Conservation (phyloP, 306 rosid genomes). For the Corylus americana region DNA sequence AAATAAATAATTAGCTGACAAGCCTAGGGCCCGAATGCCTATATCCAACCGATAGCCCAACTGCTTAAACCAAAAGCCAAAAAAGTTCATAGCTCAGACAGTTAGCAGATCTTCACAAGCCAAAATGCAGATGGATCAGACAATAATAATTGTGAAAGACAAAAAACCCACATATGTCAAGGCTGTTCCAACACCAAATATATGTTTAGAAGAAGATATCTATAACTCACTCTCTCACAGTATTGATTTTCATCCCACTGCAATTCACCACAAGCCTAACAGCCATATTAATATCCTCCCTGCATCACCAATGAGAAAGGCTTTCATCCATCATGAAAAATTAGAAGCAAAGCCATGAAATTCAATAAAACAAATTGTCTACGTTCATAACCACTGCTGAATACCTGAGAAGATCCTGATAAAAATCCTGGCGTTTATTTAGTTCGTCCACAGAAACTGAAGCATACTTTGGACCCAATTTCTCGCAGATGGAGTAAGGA, state of each 20-base stretch:
- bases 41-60: neutral
- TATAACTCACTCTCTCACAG: conserved; percentile 70
- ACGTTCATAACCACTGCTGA: conserved; percentile 21
- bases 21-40: neutral
- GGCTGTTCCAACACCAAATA: neutral
- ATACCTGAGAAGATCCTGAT: conserved; percentile 94
- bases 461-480: conserved; percentile 84
- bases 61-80: neutral
- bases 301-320: conserved; percentile 37
- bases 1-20: neutral
- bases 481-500: conserved; percentile 75
- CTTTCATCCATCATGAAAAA: conserved; percentile 31
- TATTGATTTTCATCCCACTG: conserved; percentile 75
- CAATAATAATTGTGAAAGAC: neutral
- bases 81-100: neutral
- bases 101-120: neutral
- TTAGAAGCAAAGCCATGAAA: conserved; percentile 24
- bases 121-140: neutral
- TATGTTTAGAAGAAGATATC: conserved; percentile 16
- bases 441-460: conserved; percentile 70
- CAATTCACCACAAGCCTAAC: conserved; percentile 87
- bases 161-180: neutral
- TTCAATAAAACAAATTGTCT: conserved; percentile 25
- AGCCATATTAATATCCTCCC: conserved; percentile 85
- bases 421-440: conserved; percentile 56